Evolutionary conservation across 805 yeast species (phyloP), one percentile per base, ranked within the genome.

Genomic region (Saccharomycopsis synnaedendra): DNA sequence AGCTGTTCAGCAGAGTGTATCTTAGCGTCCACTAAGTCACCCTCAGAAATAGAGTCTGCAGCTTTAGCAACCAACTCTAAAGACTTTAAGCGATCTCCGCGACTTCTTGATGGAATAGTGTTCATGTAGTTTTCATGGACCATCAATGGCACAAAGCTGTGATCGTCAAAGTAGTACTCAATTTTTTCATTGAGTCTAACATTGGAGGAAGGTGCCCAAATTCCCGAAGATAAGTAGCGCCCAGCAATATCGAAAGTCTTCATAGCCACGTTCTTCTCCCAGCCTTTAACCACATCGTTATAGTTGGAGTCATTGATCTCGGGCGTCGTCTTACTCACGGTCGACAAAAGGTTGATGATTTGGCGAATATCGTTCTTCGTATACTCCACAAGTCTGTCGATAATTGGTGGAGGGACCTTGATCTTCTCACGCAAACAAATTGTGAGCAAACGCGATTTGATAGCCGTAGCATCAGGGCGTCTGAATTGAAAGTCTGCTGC

Each of bases 101-200:
- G 59, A 11, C 68, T 64, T 31, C 64, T 63, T 5, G 69, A 51
- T 1, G 95, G 96, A 39, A 67, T 67, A 0, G 94, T 80, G 35
- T 65, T 66, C 43, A 86, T 63, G 61, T 93, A 93, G 65, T 93
- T 93, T 62, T 93, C 98, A 60, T 90, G 97, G 46, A 93, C 76
- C 97, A 93, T 90, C 52, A 90, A 70, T 4, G 98, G 97, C 1
- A 95, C 80, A 61, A 93, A 83, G 60, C 88, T 96, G 64, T 86
- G 85, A 64, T 93, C 98, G 63, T 87, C 88, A 69, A 93, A 93
- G 60, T 88, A 93, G 45, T 87, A 71, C 57, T 85, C 90, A 58
- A 90, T 80, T 60, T 87, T 85, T 54, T 87, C 95, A 62, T 81
- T 83, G 53, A 90, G 62, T 2, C 80, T 70, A 49, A 75, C 72